Base-by-base conservation (phyloP, 179 eudicot species). In the Corrigiola litoralis region DNA sequence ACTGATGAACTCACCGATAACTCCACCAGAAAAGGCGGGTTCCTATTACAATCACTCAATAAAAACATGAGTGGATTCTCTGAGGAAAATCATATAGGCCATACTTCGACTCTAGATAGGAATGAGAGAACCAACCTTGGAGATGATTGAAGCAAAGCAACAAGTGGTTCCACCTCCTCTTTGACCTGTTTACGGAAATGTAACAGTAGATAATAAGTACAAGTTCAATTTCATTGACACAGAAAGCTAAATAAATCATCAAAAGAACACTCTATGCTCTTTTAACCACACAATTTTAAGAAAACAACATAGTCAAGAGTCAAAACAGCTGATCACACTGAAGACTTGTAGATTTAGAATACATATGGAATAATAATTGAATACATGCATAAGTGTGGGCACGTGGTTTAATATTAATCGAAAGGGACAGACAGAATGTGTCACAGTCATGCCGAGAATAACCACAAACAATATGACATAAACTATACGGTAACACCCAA, bases 181-280 rank as follows among this genome's bases (percentile, higher is more conserved):
- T 73, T 70, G 63, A 86, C 86, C 92, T 86, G 71, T 51, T 57
- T 23, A 29, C 40, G n/a, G n/a, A n/a, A n/a, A n/a, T n/a, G n/a
- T n/a, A n/a, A n/a, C n/a, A n/a, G n/a, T 32, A 23, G 23, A 18
- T 28, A 47, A 47, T 11, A 47, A 47, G 21, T 47, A 18, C 10
- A 17, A 47, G n/a, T 49, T 21, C 13, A 49, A 28, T 16, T 11
- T 50, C 24, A 3, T 25, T 10, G 4, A 9, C 55, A 13, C 32
- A 23, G 33, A 31, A 20, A 6, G 20, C 63, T 57, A 57, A n/a
- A n/a, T n/a, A n/a, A n/a, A n/a, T n/a, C n/a, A n/a, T n/a, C n/a
- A 4, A 16, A 57, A 21, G 25, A 57, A 17, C 29, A 21, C 24
- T 6, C 0, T 16, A 21, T 13, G 5, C 24, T 24, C 36, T 25